Base-by-base conservation (phyloP, 2,329 filamentous ascomycete species). In the Apiospora hydei region DNA sequence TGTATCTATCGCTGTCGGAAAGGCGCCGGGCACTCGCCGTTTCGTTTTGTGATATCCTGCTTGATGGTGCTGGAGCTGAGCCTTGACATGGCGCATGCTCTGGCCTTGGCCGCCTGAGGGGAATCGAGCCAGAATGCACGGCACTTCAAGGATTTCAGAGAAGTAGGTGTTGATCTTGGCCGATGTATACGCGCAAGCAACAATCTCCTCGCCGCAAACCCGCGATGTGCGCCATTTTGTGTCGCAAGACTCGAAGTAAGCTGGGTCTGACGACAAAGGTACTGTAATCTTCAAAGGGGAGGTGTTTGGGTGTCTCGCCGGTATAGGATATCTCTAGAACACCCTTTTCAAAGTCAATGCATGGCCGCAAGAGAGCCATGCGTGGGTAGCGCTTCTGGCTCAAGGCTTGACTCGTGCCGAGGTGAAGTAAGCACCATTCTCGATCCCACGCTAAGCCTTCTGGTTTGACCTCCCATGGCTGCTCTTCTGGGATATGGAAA, bases 381-480 rank as follows among this genome's bases (percentile, higher is more conserved):
- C 87, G 90, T 2, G 95, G 94, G 79, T 96, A 92, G 75, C 91
- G 88, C 83, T 98, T 99, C 82, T 98, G 96, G 79, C 90, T 98
- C 70, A 99, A 85, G 7, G 93, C 94, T 76, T 92, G 91, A 0
- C 94, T 93, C 1, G 95, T 97, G 61, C 94, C 95, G 78, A 91
- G 89, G 80, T 98, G 95, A 18, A 99, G 87, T 26, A 99, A 85
- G 82, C 96, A 98, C 96, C 96, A 99, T 84, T 98, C 96, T 73
- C 96, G 89, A 81, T 99, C 96, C 95, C 96, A 98, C 11, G 91
- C 93, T 2, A 99, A 85, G 0, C 96, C 96, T 83, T 98, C 95
- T 10, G 88, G 86, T 71, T 89, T 90, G 26, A 98, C 87, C 77
- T 93, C 90, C 96, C 96, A 99, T 18, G 86, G 79, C 10, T 83